phyloP scores from a whole-genome alignment of 495 filamentous ascomycete species.

The Viridothelium virens region DNA sequence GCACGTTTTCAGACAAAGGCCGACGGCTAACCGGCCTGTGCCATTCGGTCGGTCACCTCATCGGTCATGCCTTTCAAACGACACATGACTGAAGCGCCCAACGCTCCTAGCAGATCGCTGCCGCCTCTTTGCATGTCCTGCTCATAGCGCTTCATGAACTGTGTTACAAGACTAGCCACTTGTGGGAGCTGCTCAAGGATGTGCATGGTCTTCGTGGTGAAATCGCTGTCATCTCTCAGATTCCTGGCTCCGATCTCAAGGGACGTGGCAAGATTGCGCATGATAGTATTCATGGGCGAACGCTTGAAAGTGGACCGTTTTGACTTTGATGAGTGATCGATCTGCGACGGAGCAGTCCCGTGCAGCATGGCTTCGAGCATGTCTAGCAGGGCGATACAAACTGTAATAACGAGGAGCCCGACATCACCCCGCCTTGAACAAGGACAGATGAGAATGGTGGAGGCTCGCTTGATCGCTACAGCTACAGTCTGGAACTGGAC shows the following conservation, averaged over 20 bases:
- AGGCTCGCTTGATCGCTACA: conserved; percentile 18
- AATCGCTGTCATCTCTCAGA: conserved; percentile 7
- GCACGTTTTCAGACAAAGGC: not conserved
- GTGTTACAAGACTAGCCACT: conserved; percentile 18
- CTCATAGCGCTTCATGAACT: conserved; percentile 18
- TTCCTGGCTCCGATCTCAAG: not conserved
- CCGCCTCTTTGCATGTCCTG: conserved; percentile 4
- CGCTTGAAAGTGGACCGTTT: not conserved
- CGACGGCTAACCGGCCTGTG: not conserved
- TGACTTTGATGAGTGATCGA: not conserved
- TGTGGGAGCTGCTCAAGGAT: conserved; percentile 18
- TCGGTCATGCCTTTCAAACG: not conserved
- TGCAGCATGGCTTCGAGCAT: conserved; percentile 11
- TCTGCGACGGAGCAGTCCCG: not conserved
- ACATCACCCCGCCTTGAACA: conserved; percentile 17
- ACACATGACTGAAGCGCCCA: conserved; percentile 4
- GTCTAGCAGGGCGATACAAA: conserved; percentile 19
- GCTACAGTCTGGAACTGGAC: conserved; percentile 12
- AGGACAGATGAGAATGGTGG: conserved; percentile 22
- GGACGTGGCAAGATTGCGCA: not conserved
- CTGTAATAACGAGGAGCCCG: conserved; percentile 12
- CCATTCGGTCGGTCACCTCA: not conserved
- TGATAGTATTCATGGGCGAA: not conserved
- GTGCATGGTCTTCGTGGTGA: conserved; percentile 9
- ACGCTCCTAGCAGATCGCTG: not conserved